Evolutionary conservation across 2,329 filamentous ascomycete species (phyloP).

Genomic region (Pestalotiopsis sp.): DNA sequence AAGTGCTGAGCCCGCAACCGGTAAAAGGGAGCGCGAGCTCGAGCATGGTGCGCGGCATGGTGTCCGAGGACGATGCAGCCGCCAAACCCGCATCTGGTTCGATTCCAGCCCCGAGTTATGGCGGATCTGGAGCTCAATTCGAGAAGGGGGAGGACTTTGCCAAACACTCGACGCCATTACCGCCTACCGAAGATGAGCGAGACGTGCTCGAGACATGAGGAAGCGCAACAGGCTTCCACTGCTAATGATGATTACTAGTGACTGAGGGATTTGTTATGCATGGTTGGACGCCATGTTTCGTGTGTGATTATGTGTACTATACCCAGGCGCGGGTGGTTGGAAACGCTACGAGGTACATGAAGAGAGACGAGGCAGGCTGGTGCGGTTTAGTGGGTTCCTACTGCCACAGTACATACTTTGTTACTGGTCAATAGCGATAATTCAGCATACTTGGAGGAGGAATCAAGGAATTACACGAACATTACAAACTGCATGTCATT

Average conservation of each 20-base stretch:
- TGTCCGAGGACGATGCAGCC: constrained; percentile 21
- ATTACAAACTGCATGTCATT: too few relatives aligned
- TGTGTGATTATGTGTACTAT: background rate
- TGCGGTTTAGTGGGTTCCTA: too few relatives aligned
- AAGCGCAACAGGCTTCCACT: background rate
- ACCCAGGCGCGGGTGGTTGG: background rate
- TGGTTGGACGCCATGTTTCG: background rate
- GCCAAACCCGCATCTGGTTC: constrained; percentile 17
- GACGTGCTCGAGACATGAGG: constrained; percentile 16
- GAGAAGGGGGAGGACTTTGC: constrained; percentile 51
- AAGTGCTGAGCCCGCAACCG: constrained; percentile 44
- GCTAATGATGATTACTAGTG: background rate
- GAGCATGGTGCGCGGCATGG: constrained; percentile 27
- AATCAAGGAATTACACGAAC: too few relatives aligned
- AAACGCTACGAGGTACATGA: background rate
- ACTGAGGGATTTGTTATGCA: background rate
- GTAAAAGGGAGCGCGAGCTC: constrained; percentile 41
- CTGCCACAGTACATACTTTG: background rate
- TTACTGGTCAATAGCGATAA: constrained; percentile 1
- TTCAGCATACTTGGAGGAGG: background rate
- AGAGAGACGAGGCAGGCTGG: background rate
- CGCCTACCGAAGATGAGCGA: constrained; percentile 33
- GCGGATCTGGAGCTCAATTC: constrained; percentile 52
- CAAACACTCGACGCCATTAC: constrained; percentile 37
- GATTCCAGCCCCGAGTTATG: constrained; percentile 49